Percentiles rank a stretch among this genome's conserved stretches.
Conservation (phyloP, 164 flowering plant genomes). For the Berberis vulgaris region DNA sequence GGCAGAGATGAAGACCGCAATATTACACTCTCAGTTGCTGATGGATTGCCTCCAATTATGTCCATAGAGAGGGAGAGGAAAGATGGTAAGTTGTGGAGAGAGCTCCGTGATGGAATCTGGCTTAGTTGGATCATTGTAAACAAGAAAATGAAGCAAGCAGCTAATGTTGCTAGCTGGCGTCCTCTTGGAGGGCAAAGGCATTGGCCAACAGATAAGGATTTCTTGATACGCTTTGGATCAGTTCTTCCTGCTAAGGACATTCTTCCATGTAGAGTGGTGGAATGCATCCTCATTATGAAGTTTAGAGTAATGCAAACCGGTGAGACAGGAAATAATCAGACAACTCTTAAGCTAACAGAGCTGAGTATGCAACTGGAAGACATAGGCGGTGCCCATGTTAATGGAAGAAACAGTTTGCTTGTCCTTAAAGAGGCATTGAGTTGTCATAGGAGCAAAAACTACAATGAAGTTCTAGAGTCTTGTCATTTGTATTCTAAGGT, state of each 20-base stretch:
- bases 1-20: constrained; percentile 36
- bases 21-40: constrained; percentile 55
- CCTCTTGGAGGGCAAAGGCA: constrained; percentile 90
- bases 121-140: constrained; percentile 92
- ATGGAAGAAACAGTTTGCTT: constrained; percentile 80
- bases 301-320: constrained; percentile 36
- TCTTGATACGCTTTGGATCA: constrained; percentile 76
- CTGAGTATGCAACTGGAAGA: constrained; percentile 90
- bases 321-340: constrained; percentile 30
- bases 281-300: constrained; percentile 73
- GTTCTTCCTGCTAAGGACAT: constrained; percentile 84
- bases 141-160: constrained; percentile 64
- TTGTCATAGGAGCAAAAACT: constrained; percentile 71
- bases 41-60: constrained; percentile 58
- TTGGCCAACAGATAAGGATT: constrained; percentile 91
- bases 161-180: constrained; percentile 81
- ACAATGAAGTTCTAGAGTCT: constrained; percentile 68
- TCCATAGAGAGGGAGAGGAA: constrained; percentile 81
- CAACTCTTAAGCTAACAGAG: constrained; percentile 61
- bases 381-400: constrained; percentile 82
- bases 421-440: constrained; percentile 71
- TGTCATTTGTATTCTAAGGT: constrained; percentile 67
- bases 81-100: constrained; percentile 90
- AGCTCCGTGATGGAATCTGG: constrained; percentile 61
- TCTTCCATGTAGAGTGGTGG: constrained; percentile 71